These are phyloP conservation scores for Macadamia tetraphylla DNA, from an alignment of 164 flowering plant genomes.

Conservation along the genomic window DNA sequence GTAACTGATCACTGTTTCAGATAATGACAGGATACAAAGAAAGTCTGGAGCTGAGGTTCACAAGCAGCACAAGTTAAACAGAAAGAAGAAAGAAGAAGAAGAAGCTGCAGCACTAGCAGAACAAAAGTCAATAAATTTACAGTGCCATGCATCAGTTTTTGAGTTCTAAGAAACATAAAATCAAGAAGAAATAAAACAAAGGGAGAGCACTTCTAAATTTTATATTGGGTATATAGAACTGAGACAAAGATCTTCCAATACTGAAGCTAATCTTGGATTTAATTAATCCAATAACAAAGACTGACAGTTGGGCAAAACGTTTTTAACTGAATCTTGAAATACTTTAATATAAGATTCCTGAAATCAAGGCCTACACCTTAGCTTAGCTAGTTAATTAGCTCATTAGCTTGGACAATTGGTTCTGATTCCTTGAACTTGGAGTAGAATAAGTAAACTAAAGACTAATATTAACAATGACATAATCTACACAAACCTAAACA, in stretches of 20 bases:
- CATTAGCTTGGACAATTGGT: neutral
- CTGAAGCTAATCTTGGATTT: too few species aligned
- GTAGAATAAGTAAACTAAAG: neutral
- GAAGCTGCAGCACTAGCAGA: neutral
- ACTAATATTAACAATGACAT: neutral
- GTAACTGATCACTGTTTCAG: conserved; percentile 12
- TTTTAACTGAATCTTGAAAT: too few species aligned
- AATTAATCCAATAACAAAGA: too few species aligned
- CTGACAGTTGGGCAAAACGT: too few species aligned
- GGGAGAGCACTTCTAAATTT: too few species aligned
- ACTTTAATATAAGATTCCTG: too few species aligned
- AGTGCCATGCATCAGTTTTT: neutral
- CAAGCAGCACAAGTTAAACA: neutral
- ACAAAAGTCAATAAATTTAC: conserved; percentile 2
- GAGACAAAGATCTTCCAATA: too few species aligned
- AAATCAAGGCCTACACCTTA: neutral
- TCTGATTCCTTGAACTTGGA: neutral
- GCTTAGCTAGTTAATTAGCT: neutral
- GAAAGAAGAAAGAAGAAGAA: neutral
- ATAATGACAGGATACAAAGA: neutral
- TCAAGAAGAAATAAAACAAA: too few species aligned
- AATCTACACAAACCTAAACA: neutral
- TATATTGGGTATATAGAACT: too few species aligned
- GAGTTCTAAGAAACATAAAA: too few species aligned
- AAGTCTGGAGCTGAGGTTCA: conserved; percentile 8